Conservation (phyloP, 768 basidiomycete species). For the Termitomyces sp. region DNA sequence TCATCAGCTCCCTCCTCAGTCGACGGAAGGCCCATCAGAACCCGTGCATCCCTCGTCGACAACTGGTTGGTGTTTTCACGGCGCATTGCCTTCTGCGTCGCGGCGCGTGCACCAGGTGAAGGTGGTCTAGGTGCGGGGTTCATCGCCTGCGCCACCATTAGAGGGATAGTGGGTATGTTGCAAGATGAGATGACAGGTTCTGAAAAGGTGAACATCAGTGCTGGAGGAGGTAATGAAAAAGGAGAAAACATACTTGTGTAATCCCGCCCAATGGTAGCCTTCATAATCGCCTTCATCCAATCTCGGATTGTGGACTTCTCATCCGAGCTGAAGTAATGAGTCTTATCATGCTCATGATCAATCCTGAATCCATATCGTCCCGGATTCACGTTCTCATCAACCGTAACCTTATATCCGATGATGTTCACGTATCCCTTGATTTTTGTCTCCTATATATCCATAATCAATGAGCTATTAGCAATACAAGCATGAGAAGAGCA, state of each 20-base stretch:
- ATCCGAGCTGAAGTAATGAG: constrained; percentile 89
- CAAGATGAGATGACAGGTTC: constrained; percentile 95
- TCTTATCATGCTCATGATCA: constrained; percentile 81
- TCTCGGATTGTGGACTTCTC: constrained; percentile 84
- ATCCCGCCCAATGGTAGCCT: constrained; percentile 93
- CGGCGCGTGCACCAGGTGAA: constrained; percentile 82
- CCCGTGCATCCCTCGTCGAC: constrained; percentile 72
- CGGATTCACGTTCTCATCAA: constrained; percentile 89
- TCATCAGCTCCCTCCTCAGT: constrained; percentile 38
- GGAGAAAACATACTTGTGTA: constrained; percentile 66
- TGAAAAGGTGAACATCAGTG: constrained; percentile 27
- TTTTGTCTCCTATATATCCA: constrained; percentile 67
- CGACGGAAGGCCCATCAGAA: constrained; percentile 61
- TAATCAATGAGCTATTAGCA: background rate
- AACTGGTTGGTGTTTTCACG: constrained; percentile 84
- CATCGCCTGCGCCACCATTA: constrained; percentile 95
- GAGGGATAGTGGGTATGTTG: constrained; percentile 94
- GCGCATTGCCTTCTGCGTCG: constrained; percentile 82
- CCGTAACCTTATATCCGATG: constrained; percentile 85
- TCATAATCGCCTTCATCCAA: constrained; percentile 99
- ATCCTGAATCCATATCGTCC: constrained; percentile 95
- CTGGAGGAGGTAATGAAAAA: background rate
- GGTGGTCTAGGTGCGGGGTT: constrained; percentile 94
- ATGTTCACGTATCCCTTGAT: constrained; percentile 97
- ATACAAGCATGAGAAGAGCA: constrained; percentile 11